Evolutionary conservation across 2,329 filamentous ascomycete genomes (phyloP).

Genomic region (Lecanosticta acicola): DNA sequence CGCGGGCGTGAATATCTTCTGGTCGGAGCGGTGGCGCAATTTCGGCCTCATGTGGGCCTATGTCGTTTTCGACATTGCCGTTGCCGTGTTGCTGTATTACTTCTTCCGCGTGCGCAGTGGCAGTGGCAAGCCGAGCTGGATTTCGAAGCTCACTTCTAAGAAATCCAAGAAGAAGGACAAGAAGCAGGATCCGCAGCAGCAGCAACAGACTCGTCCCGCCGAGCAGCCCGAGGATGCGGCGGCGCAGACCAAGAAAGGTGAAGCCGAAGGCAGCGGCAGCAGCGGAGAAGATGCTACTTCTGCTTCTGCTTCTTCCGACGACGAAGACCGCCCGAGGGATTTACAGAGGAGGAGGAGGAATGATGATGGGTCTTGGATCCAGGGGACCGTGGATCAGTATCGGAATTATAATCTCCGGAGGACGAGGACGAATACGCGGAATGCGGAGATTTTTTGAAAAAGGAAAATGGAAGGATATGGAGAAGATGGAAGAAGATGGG

Average conservation of each 20-base stretch:
- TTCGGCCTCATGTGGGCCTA: conserved; percentile 66
- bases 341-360: conserved; percentile 3
- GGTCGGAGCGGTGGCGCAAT: conserved; percentile 57
- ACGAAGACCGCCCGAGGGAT: conserved; percentile 1
- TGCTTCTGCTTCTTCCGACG: not conserved
- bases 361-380: conserved; percentile 6
- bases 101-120: conserved; percentile 48
- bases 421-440: conserved; percentile 16
- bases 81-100: conserved; percentile 59
- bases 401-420: conserved; percentile 16
- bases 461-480: not conserved
- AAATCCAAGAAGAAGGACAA: conserved; percentile 15
- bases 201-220: too few relatives aligned
- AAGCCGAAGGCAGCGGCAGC: conserved; percentile 4
- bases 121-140: conserved; percentile 13
- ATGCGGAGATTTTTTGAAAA: conserved; percentile 15
- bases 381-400: conserved; percentile 7
- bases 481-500: too few relatives aligned
- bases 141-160: not conserved
- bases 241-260: conserved; percentile 1
- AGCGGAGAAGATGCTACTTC: conserved; percentile 1
- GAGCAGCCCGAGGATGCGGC: too few relatives aligned
- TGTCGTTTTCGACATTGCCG: conserved; percentile 57
- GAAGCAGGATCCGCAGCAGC: not conserved
- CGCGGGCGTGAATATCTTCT: conserved; percentile 38